Evolutionary conservation across 2,329 filamentous ascomycete species (phyloP), one percentile per base, ranked within the genome.

Genomic region (Cadophora gregata): DNA sequence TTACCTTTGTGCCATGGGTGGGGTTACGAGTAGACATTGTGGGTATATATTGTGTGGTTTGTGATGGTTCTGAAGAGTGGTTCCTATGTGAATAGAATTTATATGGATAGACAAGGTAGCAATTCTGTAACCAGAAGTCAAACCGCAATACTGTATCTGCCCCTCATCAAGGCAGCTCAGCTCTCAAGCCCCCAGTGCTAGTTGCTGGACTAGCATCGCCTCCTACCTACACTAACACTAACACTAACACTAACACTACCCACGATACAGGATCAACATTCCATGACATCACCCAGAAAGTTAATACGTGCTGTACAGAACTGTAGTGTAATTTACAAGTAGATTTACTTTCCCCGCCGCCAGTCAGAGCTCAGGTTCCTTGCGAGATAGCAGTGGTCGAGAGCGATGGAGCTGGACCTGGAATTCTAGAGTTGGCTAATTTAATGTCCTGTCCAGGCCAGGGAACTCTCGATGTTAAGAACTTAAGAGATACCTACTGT

Each of bases 1-100:
- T 59, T 68, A 71, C 71, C 70, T 74, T 74, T 1, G 67, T 69
- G 24, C 72, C 72, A 31, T 69, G 53, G 19, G 38, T 64, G 63
- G 69, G 71, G 59, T 74, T 73, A 48, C 62, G 61, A 38, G 53
- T 61, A 65, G 69, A 72, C 68, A 74, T 85, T 75, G 78, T 83
- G 60, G 53, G 19, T 3, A 3, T 16, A 31, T 58, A 4, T 48
- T n/a, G 55, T 8, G 9, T 47, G 5, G 31, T n/a, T 47, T 42
- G 4, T 42, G 12, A 42, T 12, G 42, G n/a, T 12, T 10, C 7
- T 47, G 42, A 47, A 42, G 38, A 42, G 14, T 19, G 38, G 14
- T 42, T 42, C 19, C 33, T 16, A 16, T 42, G 14, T 3, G 5
- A 42, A 16, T 19, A 42, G 42, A 47, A 47, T 3, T 47, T 5